phyloP scores from a whole-genome alignment of 805 yeast genomes.

The Cyberlindnera subsufficiens region DNA sequence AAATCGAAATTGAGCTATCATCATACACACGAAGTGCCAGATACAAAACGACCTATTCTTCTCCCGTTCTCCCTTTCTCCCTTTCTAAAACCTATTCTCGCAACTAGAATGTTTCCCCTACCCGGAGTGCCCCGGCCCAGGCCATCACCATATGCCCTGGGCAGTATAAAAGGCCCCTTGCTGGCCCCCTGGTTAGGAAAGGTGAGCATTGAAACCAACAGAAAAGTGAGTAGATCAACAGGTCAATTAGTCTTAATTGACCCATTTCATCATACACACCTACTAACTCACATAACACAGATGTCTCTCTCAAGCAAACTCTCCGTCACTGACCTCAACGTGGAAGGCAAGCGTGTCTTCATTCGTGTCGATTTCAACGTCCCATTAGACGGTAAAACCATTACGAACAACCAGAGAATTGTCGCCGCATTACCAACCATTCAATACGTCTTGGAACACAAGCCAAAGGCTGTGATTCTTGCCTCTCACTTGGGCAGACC shows the following conservation, averaged over 20 bases:
- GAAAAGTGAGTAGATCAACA: not conserved
- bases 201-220: not conserved
- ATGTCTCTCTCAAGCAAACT: slow-evolving; percentile 95
- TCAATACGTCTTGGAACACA: slow-evolving; percentile 85
- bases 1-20: not conserved
- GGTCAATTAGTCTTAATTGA: not conserved
- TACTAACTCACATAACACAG: slow-evolving; percentile 3
- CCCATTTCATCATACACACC: not conserved
- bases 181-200: not conserved
- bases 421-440: slow-evolving; percentile 99
- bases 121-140: slow-evolving; percentile 2
- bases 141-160: not conserved
- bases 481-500: slow-evolving; percentile 99
- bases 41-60: too few relatives aligned
- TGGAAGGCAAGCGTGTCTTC: slow-evolving; percentile 90
- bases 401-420: slow-evolving; percentile 99
- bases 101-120: not conserved
- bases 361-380: slow-evolving; percentile 97
- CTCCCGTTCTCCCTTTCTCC: too few relatives aligned
- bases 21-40: not conserved
- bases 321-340: slow-evolving; percentile 85
- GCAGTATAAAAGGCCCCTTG: not conserved
- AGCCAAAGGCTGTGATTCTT: slow-evolving; percentile 85
- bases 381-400: slow-evolving; percentile 91
- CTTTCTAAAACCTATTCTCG: too few relatives aligned